Evolutionary conservation across 176 grass and related monocot species (phyloP).

Genomic region (Poa pratensis): DNA sequence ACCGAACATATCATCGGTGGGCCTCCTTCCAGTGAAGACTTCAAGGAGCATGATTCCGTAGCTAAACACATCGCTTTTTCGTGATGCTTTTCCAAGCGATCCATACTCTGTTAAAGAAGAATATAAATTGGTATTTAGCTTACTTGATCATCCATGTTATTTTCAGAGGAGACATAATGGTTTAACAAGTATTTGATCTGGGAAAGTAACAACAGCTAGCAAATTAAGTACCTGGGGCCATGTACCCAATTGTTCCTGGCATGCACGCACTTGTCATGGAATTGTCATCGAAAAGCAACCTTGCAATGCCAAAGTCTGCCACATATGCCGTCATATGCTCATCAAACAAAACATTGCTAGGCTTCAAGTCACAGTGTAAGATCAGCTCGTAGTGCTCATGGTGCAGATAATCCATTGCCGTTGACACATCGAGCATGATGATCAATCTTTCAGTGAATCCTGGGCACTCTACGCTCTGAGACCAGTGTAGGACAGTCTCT

Average conservation of each 20-base stretch:
- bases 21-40: neutral
- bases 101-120: neutral
- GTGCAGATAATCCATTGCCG: neutral
- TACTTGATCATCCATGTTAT: too few species aligned
- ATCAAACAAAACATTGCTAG: neutral
- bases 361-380: neutral
- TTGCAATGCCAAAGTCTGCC: neutral
- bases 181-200: too few species aligned
- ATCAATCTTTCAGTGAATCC: neutral
- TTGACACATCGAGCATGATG: neutral
- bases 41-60: neutral
- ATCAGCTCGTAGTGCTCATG: neutral
- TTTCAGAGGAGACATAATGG: too few species aligned
- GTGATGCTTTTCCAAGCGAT: too few species aligned
- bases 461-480: neutral
- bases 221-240: too few species aligned
- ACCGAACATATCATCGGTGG: neutral
- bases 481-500: neutral
- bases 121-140: too few species aligned
- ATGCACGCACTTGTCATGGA: too few species aligned
- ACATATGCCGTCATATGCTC: neutral
- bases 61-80: too few species aligned
- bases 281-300: neutral
- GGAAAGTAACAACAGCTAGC: too few species aligned
- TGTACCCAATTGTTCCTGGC: too few species aligned